Percentiles rank a stretch among this genome's conserved stretches.
Conservation (phyloP, 176 grass and related monocot species). For the Aegilops speltoides region DNA sequence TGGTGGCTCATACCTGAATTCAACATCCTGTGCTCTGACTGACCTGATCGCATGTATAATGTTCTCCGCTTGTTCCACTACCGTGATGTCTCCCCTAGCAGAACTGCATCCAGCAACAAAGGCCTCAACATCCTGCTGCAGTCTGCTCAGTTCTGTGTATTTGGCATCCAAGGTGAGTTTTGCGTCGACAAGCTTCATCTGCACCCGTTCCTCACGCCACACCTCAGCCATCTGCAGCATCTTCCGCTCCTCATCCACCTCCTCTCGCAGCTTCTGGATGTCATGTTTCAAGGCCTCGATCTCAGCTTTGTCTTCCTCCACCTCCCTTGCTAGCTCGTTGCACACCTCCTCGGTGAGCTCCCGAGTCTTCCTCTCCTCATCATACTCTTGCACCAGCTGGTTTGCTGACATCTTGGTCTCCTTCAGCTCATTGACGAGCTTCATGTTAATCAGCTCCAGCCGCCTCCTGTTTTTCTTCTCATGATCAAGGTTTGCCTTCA, state of each 20-base stretch:
- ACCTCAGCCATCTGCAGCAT: conserved; percentile 99
- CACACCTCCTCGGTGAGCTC: conserved; percentile 90
- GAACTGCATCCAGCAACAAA: conserved; percentile 46
- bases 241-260: conserved; percentile 86
- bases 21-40: conserved; percentile 52
- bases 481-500: conserved; percentile 84
- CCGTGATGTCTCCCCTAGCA: conserved; percentile 45
- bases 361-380: conserved; percentile 74
- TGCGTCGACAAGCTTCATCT: conserved; percentile 97
- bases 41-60: conserved; percentile 55
- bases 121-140: conserved; percentile 59
- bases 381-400: conserved; percentile 78
- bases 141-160: conserved; percentile 59
- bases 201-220: conserved; percentile 95
- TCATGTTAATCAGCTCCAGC: conserved; percentile 70
- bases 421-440: conserved; percentile 78
- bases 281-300: conserved; percentile 82
- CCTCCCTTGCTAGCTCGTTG: conserved; percentile 89
- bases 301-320: conserved; percentile 93
- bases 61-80: conserved; percentile 61
- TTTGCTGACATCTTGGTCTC: conserved; percentile 75
- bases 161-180: conserved; percentile 86
- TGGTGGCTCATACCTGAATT: conserved; percentile 78
- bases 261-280: conserved; percentile 61
- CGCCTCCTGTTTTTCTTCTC: conserved; percentile 81